These are phyloP conservation scores for Didymella glomerata DNA, from an alignment of 2,329 filamentous ascomycete species.

Conservation along the genomic window DNA sequence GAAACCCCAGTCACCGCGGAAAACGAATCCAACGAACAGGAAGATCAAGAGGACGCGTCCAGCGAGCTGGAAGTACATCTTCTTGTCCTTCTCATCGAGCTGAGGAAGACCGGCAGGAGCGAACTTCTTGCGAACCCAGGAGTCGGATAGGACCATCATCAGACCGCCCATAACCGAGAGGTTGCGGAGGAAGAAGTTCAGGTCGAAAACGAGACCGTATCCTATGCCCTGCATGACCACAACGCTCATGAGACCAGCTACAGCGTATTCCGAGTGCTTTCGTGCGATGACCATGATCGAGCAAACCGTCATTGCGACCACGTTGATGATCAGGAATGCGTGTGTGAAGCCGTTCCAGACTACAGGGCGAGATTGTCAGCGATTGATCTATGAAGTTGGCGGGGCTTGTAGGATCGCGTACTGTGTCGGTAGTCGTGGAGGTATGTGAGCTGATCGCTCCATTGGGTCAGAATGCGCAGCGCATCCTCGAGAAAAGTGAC, in stretches of 20 bases:
- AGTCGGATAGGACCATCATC: conserved; percentile 97
- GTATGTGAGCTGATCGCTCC: conserved; percentile 92
- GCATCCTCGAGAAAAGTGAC: conserved; percentile 98
- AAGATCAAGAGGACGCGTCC: conserved; percentile 96
- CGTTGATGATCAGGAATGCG: conserved; percentile 89
- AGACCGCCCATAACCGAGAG: conserved; percentile 96
- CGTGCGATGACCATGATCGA: conserved; percentile 88
- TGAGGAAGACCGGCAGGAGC: conserved; percentile 92
- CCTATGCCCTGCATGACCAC: conserved; percentile 93
- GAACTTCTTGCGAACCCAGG: conserved; percentile 97
- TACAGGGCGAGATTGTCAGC: conserved; percentile 54
- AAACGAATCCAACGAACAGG: conserved; percentile 95
- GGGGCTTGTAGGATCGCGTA: conserved; percentile 56
- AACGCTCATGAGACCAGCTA: conserved; percentile 86
- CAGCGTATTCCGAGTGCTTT: conserved; percentile 92
- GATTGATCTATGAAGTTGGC: conserved; percentile 9
- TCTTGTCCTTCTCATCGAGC: conserved; percentile 98
- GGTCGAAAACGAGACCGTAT: conserved; percentile 97
- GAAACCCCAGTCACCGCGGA: conserved; percentile 90
- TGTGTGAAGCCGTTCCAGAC: conserved; percentile 90
- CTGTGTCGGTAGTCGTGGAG: conserved; percentile 91
- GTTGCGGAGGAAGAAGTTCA: conserved; percentile 99
- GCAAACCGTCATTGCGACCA: conserved; percentile 84
- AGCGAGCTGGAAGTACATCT: conserved; percentile 99
- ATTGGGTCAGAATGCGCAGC: conserved; percentile 95